Percentiles rank a stretch among this genome's conserved stretches.
Evolutionary conservation across 768 basidiomycete species (phyloP).

Genomic region (Mycena venus): DNA sequence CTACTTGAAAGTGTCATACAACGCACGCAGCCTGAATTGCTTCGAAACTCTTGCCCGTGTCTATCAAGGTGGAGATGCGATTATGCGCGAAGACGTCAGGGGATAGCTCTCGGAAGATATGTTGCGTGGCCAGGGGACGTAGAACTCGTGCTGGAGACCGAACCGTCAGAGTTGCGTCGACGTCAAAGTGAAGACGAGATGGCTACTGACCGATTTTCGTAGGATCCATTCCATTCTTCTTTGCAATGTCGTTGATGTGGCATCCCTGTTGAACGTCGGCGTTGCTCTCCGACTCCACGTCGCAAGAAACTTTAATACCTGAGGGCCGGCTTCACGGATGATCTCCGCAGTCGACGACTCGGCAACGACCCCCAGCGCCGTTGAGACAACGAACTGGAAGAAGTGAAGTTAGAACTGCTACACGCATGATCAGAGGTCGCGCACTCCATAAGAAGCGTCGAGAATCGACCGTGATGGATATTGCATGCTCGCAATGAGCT

Average conservation of each 20-base stretch:
- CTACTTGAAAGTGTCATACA: not conserved
- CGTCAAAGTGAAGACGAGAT: not conserved
- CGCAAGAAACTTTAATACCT: constrained; percentile 29
- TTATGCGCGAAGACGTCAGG: constrained; percentile 45
- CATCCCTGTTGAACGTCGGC: constrained; percentile 26
- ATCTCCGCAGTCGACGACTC: constrained; percentile 44
- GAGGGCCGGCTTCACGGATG: constrained; percentile 42
- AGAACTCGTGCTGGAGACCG: constrained; percentile 38
- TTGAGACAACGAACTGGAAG: constrained; percentile 33
- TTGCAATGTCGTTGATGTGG: constrained; percentile 48
- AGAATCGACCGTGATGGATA: constrained; percentile 23
- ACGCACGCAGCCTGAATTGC: constrained; percentile 11
- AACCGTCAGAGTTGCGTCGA: not conserved
- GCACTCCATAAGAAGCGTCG: not conserved
- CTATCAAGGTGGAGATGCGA: constrained; percentile 31
- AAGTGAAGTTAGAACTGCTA: not conserved
- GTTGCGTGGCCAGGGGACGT: constrained; percentile 43
- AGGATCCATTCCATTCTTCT: constrained; percentile 34
- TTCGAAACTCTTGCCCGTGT: constrained; percentile 27
- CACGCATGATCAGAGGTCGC: not conserved
- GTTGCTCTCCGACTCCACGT: not conserved
- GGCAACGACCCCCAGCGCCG: constrained; percentile 37
- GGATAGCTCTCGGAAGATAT: constrained; percentile 45
- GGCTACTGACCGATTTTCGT: constrained; percentile 39
- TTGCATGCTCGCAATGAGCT: constrained; percentile 38